Evolutionary conservation across 2,329 filamentous ascomycete genomes (phyloP), one percentile per base, ranked within the genome.

Genomic region (Podosphaera fusca): DNA sequence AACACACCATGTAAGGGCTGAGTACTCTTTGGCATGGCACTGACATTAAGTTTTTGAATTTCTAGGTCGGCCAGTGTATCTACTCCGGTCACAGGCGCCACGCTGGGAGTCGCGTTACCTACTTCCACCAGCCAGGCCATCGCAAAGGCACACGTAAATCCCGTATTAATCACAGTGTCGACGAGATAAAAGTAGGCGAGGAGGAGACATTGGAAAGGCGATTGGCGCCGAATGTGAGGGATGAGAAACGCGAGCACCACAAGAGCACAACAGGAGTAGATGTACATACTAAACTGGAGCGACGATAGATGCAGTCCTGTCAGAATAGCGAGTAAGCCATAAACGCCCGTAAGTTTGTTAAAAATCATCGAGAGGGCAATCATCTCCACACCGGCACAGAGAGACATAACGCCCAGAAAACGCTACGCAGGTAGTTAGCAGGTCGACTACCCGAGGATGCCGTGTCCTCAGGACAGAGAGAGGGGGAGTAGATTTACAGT

Each of bases 301-400:
- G 81, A 75, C 56, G 87, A 89, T 60, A 95, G 80, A 63, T 83
- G 75, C 70, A 86, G 88, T 67, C 90, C 90, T 31, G 89, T 94
- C 61, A 95, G 74, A 63, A 95, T 78, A 59, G 89, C 88, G 63
- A 95, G 82, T 49, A 95, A 76, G 62, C 89, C 89, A 70, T 94
- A 95, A 63, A 95, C 75, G 58, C 88, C 89, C 55, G 87, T 90
- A 63, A 89, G 79, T 70, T 95, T 95, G 76, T 95, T 95, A 72
- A 95, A 82, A 57, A 94, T 76, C 61, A 94, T 79, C 9, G 85
- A 81, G 60, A 92, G 75, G 3, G 85, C 82, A 65, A 95, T 87
- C 65, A 95, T 77, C 64, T 92, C 87, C 52, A 86, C 83, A 63
- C 87, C 89, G 38, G 86, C 90, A 64, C 87, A 85, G 57, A 95